Percentiles rank a stretch among this genome's conserved stretches.
Conservation (phyloP, 768 basidiomycete genomes). For the Suillus luteus region DNA sequence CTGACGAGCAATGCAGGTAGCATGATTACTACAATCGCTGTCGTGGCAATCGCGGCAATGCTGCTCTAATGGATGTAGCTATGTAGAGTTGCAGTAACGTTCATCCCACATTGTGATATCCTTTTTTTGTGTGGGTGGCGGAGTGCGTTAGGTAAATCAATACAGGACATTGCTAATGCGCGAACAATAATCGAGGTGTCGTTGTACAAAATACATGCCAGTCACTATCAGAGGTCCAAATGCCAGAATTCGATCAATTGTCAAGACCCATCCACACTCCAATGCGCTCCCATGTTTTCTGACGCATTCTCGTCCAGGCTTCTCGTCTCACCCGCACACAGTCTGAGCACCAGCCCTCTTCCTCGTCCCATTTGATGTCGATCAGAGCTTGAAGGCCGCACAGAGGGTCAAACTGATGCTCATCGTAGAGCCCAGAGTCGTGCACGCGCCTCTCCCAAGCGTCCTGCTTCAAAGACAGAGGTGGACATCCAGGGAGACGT, state of each 20-base stretch:
- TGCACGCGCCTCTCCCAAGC: slow-evolving; percentile 20
- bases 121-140: not conserved
- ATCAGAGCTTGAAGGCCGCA: slow-evolving; percentile 36
- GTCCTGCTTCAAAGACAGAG: slow-evolving; percentile 6
- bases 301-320: slow-evolving; percentile 31
- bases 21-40: not conserved
- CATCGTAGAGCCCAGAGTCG: slow-evolving; percentile 28
- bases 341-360: slow-evolving; percentile 36
- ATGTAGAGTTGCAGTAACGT: not conserved
- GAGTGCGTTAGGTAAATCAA: not conserved
- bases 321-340: slow-evolving; percentile 34
- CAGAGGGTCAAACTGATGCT: slow-evolving; percentile 36
- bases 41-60: not conserved
- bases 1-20: not conserved
- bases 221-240: not conserved
- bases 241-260: not conserved
- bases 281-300: slow-evolving; percentile 35
- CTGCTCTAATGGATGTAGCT: not conserved
- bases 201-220: not conserved
- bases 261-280: slow-evolving; percentile 30
- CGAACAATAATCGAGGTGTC: not conserved
- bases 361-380: slow-evolving; percentile 27
- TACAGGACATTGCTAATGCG: not conserved
- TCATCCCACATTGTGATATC: not conserved
- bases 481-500: not conserved